Base-by-base conservation (phyloP, 805 yeast species). In the Saturnispora zaruensis region DNA sequence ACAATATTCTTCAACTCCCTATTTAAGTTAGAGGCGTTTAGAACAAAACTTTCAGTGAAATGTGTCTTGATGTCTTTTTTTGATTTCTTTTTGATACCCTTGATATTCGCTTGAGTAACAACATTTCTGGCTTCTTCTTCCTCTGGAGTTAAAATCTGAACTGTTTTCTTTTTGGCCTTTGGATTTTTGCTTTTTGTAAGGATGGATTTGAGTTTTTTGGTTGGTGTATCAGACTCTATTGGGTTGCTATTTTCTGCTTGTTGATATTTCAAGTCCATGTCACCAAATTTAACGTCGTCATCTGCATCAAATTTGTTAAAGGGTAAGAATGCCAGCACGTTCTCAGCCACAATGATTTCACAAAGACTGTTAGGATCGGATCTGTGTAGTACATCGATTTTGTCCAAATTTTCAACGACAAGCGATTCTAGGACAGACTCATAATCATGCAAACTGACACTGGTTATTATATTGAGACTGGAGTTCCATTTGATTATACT, bases 381-480 rank as follows among this genome's bases (percentile, higher is more conserved):
- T 23, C 79, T 66, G 51, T 85, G 71, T 7, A 68, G 66, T 0
- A 85, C 67, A 5, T 66, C 63, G 47, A 68, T 54, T 57, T 58
- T 59, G 13, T 60, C 56, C 23, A 65, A 57, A 21, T 66, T 66
- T 48, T 74, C 79, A 44, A 74, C 68, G 2, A 81, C 73, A 9
- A 73, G 59, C 32, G 73, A 70, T 40, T 74, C 75, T 46, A 88
- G 70, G 24, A 78, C 78, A 41, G 79, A 77, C 58, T 91, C 97
- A 64, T 90, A 93, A 62, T 77, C 88, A 67, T 93, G 99, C 46
- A 93, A 69, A 46, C 96, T 85, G 1, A 79, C 74, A 0, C 96
- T 87, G 24, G 75, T 70, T n/a, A 91, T 70, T 1, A 75, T 58
- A 55, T 78, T 72, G n/a, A 58, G 61, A 4, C 59, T 64, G 4